Base-by-base conservation (phyloP, 768 basidiomycete species). In the Pholiota conissans region DNA sequence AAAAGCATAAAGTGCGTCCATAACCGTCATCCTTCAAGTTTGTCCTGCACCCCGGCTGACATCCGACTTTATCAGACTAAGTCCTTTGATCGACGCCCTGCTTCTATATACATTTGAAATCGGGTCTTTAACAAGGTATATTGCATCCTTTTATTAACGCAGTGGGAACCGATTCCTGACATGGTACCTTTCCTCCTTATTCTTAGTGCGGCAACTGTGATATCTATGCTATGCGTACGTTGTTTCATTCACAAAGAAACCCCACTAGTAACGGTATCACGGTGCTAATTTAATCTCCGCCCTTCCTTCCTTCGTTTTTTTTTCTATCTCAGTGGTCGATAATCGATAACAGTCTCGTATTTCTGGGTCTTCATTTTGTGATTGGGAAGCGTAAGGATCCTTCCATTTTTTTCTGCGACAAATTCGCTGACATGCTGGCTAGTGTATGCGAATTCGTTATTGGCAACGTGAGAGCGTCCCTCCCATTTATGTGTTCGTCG, bases 51-150 rank as follows among this genome's bases (percentile, higher is more conserved):
- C 29, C 27, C 13, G 24, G 8, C 20, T 45, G 8, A 53, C 34
- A 16, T 24, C 42, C 20, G n/a, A n/a, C 24, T 29, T 50, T 37
- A 32, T 14, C 45, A 82, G 79, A 48, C 59, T 82, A 54, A 78
- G 80, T 60, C 68, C 70, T 5, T 63, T 83, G 27, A 74, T 83
- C 46, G 71, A 80, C 40, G 65, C 75, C 1, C 67, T 82, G 26
- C 77, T 78, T 20, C 61, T 78, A 3, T 83, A 83, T 60, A 74
- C 80, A 0, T 77, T 82, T 49, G 81, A 83, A 64, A 83, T 75
- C 42, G 80, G 80, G 24, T 69, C 75, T 16, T 66, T 83, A 34
- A 82, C 81, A 13, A 76, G 78, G 77, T 76, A 61, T 40, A 63
- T 57, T 16, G 11, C 14, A 13, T 13, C 13, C 18, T 18, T 22